Evolutionary conservation across 805 yeast species (phyloP), one percentile per base, ranked within the genome.

Genomic region (Candida nemodendra): DNA sequence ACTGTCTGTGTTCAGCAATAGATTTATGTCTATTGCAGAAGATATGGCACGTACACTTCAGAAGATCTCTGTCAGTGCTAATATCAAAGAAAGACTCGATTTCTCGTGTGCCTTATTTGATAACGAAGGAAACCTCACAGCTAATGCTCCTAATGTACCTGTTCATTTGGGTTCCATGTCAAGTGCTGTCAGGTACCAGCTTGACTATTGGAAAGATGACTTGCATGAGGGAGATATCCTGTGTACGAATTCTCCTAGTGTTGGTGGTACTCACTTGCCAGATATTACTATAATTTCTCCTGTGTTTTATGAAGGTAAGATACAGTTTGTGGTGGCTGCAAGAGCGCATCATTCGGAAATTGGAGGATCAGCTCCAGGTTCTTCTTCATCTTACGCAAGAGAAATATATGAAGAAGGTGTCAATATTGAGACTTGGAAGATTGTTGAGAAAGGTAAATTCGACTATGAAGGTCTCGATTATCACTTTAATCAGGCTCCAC

Each of bases 291-390:
- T 77, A 23, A 72, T 77, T 17, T 71, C 81, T 1, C 83, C 83
- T 0, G 79, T 76, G 2, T 67, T 72, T 44, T 56, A 65, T 39
- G 66, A 72, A 15, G 68, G 66, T 21, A 56, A 65, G 26, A 68
- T 74, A 12, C 62, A 68, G 21, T 76, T 76, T 48, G 74, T 74
- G 60, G 72, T 73, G 14, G 82, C 81, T 4, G 68, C 80, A 2
- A 61, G 82, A 42, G 81, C 80, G 4, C 82, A 77, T 55, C 83
- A 77, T 56, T 76, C 81, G 17, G 82, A 77, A 45, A 76, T 77
- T 49, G 82, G 82, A 27, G 76, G 79, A n/a, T 68, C 76, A 34
- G 65, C 76, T 32, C 78, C 81, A 7, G 81, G 81, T 3, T 69
- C 78, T 1, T 74, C 72, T 65, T 74, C 79, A 16, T 72, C 81